phyloP scores from a whole-genome alignment of 2,329 filamentous ascomycete species.

The Mycosphaerella sp. region DNA sequence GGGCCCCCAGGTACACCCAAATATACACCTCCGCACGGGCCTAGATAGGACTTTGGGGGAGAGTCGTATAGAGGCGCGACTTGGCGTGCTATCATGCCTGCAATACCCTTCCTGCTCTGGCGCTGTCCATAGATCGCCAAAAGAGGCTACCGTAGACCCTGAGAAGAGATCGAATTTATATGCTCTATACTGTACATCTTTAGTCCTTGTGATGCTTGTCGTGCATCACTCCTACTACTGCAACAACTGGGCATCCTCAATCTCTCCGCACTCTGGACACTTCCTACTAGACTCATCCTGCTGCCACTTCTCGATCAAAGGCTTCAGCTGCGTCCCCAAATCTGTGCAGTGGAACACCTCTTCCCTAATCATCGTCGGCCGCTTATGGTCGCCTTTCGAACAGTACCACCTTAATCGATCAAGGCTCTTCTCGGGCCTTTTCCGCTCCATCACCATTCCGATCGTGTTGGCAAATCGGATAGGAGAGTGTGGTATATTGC shows the following conservation, averaged over 20 bases:
- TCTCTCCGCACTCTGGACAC: slow-evolving; percentile 65
- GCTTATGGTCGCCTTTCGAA: slow-evolving; percentile 49
- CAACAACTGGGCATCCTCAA: slow-evolving; percentile 11
- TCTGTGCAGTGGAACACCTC: slow-evolving; percentile 81
- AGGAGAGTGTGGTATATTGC: slow-evolving; percentile 88
- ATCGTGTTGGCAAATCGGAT: slow-evolving; percentile 89
- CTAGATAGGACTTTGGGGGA: slow-evolving; percentile 23
- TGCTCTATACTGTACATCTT: too few relatives aligned
- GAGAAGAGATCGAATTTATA: too few relatives aligned
- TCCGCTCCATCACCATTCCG: slow-evolving; percentile 87
- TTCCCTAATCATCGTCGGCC: slow-evolving; percentile 64
- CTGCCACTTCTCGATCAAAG: slow-evolving; percentile 76
- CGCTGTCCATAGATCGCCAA: slow-evolving; percentile 35
- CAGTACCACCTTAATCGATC: slow-evolving; percentile 93
- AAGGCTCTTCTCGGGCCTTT: slow-evolving; percentile 60
- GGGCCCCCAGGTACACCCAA: too few relatives aligned
- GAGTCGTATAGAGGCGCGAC: slow-evolving; percentile 35
- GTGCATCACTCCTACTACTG: slow-evolving; percentile 1
- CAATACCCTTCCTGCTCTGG: slow-evolving; percentile 31
- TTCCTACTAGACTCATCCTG: slow-evolving; percentile 61
- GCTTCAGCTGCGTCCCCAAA: slow-evolving; percentile 89
- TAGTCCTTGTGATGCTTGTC: too few relatives aligned
- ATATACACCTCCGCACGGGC: too few relatives aligned
- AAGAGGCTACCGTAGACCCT: too few relatives aligned
- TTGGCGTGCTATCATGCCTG: slow-evolving; percentile 36